A percentile compares a stretch with the other conserved stretches of the same genome.
These are phyloP conservation scores for Chlorella sorokiniana DNA, from an alignment of 139 green algal genomes.

Conservation along the genomic window DNA sequence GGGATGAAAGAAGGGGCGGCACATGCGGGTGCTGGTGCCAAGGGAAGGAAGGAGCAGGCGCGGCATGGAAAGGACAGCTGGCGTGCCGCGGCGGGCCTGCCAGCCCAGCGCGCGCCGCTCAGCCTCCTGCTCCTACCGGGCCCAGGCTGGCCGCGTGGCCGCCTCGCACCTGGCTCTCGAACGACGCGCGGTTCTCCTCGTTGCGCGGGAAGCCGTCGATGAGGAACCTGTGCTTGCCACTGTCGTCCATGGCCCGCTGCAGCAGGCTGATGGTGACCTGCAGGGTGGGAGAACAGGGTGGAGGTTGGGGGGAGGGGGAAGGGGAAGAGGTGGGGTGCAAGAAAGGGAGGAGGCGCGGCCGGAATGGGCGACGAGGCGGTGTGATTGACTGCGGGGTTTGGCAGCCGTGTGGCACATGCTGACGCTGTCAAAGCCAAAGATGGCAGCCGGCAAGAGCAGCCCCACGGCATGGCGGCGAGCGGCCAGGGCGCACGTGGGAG, in stretches of 20 bases:
- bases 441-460: neutral
- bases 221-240: conserved; percentile 75
- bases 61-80: too few species aligned
- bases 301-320: too few species aligned
- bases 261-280: conserved; percentile 90
- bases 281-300: neutral
- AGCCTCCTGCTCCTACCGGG: conserved; percentile 8
- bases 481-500: conserved; percentile 41
- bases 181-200: conserved; percentile 88
- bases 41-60: too few species aligned
- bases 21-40: too few species aligned
- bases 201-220: conserved; percentile 97
- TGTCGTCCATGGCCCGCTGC: conserved; percentile 83
- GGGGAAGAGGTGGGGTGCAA: neutral
- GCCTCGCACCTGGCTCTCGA: conserved; percentile 56
- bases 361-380: too few species aligned
- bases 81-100: too few species aligned
- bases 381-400: too few species aligned
- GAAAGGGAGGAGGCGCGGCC: neutral
- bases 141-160: neutral
- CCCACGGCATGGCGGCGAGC: neutral
- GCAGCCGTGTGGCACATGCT: too few species aligned
- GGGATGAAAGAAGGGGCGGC: too few species aligned
- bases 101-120: neutral
- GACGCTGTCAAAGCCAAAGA: neutral